Percentiles rank a stretch among this genome's conserved stretches.
Conservation (phyloP, 176 grass and related monocot genomes). For the Neostapfia colusana region DNA sequence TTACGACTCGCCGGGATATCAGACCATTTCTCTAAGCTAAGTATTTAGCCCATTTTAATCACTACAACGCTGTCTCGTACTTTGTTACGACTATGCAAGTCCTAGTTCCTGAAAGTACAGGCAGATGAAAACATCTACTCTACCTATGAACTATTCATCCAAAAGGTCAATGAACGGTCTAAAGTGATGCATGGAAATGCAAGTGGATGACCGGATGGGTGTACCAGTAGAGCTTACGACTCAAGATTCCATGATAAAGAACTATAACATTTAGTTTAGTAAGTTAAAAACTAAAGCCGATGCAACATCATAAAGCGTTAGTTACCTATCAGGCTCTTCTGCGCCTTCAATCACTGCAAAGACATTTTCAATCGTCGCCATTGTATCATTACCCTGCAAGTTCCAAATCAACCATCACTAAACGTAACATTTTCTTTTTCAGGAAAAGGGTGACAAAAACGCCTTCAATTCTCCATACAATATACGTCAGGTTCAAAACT, state of each 20-base stretch:
- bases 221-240: background rate
- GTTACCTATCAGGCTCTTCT: constrained; percentile 81
- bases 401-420: background rate
- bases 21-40: background rate
- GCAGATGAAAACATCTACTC: background rate
- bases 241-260: constrained; percentile 1
- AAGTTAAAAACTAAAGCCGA: background rate
- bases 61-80: background rate
- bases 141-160: background rate
- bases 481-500: constrained; percentile 73
- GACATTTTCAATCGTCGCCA: constrained; percentile 79
- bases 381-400: constrained; percentile 70
- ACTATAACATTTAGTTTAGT: background rate
- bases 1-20: background rate
- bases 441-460: background rate
- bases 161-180: background rate
- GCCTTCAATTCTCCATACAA: constrained; percentile 34
- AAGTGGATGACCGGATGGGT: background rate
- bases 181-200: background rate
- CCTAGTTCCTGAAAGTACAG: background rate
- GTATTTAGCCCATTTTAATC: background rate
- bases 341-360: constrained; percentile 70
- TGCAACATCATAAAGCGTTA: background rate
- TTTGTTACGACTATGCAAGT: too few species aligned
- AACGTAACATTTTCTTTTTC: background rate